phyloP scores from a whole-genome alignment of 1,139 yeast genomes.

The Zhuliangozyma parablackwelliae region DNA sequence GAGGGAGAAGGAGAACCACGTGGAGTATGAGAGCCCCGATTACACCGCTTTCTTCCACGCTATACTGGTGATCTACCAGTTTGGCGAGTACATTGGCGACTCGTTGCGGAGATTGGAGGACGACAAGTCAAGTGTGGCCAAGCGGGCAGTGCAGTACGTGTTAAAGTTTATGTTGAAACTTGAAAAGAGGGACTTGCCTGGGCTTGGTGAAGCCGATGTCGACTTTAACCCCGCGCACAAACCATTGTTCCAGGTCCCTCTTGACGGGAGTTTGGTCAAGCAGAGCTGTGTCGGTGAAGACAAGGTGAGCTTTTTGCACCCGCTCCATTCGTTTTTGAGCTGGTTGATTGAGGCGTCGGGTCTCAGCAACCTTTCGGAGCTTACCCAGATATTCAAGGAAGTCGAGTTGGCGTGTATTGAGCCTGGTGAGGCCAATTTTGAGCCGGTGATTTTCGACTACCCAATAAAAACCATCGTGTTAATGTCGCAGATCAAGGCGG shows the following conservation, averaged over 20 bases:
- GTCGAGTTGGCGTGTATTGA: not conserved
- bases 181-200: conserved; percentile 28
- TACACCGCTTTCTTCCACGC: conserved; percentile 81
- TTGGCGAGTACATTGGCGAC: conserved; percentile 51
- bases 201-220: conserved; percentile 22
- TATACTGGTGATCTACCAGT: conserved; percentile 63
- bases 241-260: conserved; percentile 18
- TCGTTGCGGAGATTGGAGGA: conserved; percentile 2
- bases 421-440: not conserved
- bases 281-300: conserved; percentile 30
- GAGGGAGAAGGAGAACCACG: conserved; percentile 77
- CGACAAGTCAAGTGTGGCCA: conserved; percentile 17
- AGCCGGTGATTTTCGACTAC: conserved; percentile 51
- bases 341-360: conserved; percentile 61
- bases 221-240: conserved; percentile 21
- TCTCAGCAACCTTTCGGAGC: conserved; percentile 18
- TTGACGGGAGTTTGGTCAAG: conserved; percentile 19
- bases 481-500: conserved; percentile 53
- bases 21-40: conserved; percentile 85
- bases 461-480: conserved; percentile 68
- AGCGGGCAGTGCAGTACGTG: conserved; percentile 30
- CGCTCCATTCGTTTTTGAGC: conserved; percentile 68
- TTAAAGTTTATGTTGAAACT: conserved; percentile 24
- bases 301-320: conserved; percentile 71
- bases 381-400: conserved; percentile 15